These are phyloP conservation scores for Coemansia sp. DNA, from an alignment of 192 early-diverging fungal species.

Conservation along the genomic window DNA sequence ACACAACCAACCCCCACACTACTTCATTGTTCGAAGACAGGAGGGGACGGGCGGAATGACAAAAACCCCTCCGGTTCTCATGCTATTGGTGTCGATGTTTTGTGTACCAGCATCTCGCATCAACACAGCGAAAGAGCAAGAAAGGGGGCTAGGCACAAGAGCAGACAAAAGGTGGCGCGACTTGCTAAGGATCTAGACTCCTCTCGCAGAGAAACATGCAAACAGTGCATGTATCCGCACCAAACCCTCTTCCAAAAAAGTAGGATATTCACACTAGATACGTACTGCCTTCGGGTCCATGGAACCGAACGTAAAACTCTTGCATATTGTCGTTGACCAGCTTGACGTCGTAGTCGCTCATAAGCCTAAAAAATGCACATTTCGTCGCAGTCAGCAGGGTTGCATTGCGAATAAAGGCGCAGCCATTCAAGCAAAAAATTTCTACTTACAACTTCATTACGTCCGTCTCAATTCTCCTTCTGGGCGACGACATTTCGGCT, in stretches of 20 bases:
- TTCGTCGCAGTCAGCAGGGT: not conserved
- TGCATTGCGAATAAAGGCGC: not conserved
- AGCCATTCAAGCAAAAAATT: not conserved
- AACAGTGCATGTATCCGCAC: not conserved
- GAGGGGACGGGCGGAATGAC: not conserved
- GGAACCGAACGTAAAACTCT: conserved; percentile 93
- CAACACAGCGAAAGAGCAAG: not conserved
- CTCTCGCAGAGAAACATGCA: not conserved
- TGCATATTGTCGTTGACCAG: conserved; percentile 99
- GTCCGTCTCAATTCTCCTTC: conserved; percentile 96
- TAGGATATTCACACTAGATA: not conserved
- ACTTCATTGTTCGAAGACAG: not conserved
- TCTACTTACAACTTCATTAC: conserved; percentile 93
- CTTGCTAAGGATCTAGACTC: not conserved
- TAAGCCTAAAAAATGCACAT: conserved; percentile 65
- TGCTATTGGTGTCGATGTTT: not conserved
- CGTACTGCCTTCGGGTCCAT: conserved; percentile 93
- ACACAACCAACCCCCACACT: not conserved
- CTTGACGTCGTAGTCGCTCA: conserved; percentile 99
- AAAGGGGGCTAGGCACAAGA: not conserved
- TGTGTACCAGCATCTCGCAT: not conserved
- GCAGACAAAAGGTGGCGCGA: not conserved
- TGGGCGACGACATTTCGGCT: conserved; percentile 75
- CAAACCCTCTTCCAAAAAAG: not conserved
- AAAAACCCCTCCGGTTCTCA: not conserved